Evolutionary conservation across 345 rosid genomes (phyloP), one percentile per base, ranked within the genome.

Genomic region (Populus nigra): DNA sequence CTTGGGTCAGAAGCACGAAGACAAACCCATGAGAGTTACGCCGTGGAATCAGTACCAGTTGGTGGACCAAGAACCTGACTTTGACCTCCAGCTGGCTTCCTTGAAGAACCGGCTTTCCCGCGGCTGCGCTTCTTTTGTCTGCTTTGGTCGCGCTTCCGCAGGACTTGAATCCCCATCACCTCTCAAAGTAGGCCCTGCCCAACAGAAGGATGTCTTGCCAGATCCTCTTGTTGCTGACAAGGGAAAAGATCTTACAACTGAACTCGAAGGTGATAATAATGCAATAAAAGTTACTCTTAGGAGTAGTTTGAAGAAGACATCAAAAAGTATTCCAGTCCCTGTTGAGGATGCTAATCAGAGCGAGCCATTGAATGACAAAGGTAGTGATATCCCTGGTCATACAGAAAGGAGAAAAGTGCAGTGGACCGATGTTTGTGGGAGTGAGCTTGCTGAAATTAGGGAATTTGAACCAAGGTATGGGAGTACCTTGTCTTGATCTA

Each of bases 31-130:
- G 99, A 96, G 98, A 91, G 96, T 96, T 86, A 77, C 89, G 33
- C 97, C 97, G 87, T 93, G 93, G 93, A 92, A 89, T 85, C 97
- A 92, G 73, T 92, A 96, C 92, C 99, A 92, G 90, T 90, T 94
- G 87, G 98, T 94, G 74, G 89, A 86, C 85, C 90, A 87, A 88
- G 98, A 90, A 83, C 80, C 97, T 31, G 91, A 88, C 69, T 76
- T 90, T 76, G 84, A 87, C 82, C 91, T 87, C 92, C 97, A 91
- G 93, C 97, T 93, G 98, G 98, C 94, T 92, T 91, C 98, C 76
- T 10, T 85, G 68, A 90, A 93, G 91, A 88, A 88, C 82, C 87
- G 90, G 76, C 87, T 88, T 80, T 89, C 95, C 90, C 85, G 90
- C 88, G 89, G 98, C 76, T 92, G 99, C 88, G 88, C 95, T 72